Evolutionary conservation across 192 early-diverging fungal genomes (phyloP), one percentile per base, ranked within the genome.

Genomic region (Backusella macrospora): DNA sequence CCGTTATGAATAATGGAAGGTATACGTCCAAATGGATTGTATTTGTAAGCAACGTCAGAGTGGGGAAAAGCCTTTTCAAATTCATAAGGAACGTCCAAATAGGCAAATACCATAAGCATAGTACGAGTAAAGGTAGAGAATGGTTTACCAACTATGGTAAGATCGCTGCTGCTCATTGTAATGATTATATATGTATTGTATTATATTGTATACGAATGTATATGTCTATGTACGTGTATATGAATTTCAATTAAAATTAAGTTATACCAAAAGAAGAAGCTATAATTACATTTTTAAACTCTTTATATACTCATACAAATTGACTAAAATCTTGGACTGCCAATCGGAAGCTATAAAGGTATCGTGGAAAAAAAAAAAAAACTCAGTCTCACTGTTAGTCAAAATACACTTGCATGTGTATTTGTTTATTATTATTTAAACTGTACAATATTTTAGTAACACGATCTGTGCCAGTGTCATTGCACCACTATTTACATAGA

Each of bases 401-500:
- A n/a, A n/a, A n/a, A n/a, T n/a, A n/a, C n/a, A n/a, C n/a, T n/a
- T n/a, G n/a, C n/a, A n/a, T n/a, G 29, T 34, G 29, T 2, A 2
- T 34, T 49, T 18, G 18, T 49, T 49, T 4, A 18, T 39, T 55
- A 67, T 38, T 34, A 37, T 21, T 47, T 74, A 92, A 62, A 98
- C 82, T 12, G 90, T 88, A 76, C 95, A 94, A 80, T 94, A 92
- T 76, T 93, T 86, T 29, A 72, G 76, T 73, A 97, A 83, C 38
- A 99, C 45, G 1, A 85, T 78, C 66, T 91, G 84, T 1, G 96
- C 93, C 69, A 94, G 82, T 13, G 80, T 86, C 65, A 84, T 72
- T 7, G 92, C 87, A 4, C 96, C 96, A 44, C 87, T 93, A 34
- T 82, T 70, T 37, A 92, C 73, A 70, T 95, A 96, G 23, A 99